A percentile compares a stretch with the other conserved stretches of the same genome.
phyloP scores from a whole-genome alignment of 495 filamentous ascomycete species.

The Tirmania nivea region DNA sequence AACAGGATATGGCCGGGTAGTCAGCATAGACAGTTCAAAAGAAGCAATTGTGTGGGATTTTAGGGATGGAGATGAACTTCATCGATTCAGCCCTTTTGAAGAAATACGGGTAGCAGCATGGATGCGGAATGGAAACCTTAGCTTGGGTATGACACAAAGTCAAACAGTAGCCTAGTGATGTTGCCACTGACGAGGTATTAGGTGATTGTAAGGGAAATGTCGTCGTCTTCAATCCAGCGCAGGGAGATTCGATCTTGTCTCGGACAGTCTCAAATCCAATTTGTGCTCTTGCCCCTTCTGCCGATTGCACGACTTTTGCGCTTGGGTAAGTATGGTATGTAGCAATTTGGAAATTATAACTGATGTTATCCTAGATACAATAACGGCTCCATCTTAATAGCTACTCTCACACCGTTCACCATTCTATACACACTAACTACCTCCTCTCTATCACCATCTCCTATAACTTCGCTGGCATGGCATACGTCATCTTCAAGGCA shows the following conservation, averaged over 20 bases:
- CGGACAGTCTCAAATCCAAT: slow-evolving; percentile 87
- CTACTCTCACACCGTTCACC: slow-evolving; percentile 76
- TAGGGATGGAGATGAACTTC: slow-evolving; percentile 72
- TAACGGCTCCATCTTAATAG: slow-evolving; percentile 86
- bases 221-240: slow-evolving; percentile 81
- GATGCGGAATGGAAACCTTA: slow-evolving; percentile 96
- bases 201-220: slow-evolving; percentile 42
- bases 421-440: slow-evolving; percentile 86
- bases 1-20: slow-evolving; percentile 49
- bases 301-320: slow-evolving; percentile 91
- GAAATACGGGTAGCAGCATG: slow-evolving; percentile 64
- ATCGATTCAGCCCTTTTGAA: slow-evolving; percentile 78
- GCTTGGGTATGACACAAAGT: slow-evolving; percentile 44
- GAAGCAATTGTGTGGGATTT: slow-evolving; percentile 95
- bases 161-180: not conserved
- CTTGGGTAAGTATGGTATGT: slow-evolving; percentile 46
- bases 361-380: slow-evolving; percentile 43
- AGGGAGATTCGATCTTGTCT: slow-evolving; percentile 79
- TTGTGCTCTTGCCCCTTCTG: slow-evolving; percentile 67
- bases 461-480: slow-evolving; percentile 81
- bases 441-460: slow-evolving; percentile 51
- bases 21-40: slow-evolving; percentile 79
- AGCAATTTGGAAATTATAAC: not conserved
- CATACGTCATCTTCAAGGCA: slow-evolving; percentile 92
- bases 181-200: slow-evolving; percentile 1